Conservation (phyloP, 768 basidiomycete genomes). For the Rhodocollybia butyracea region DNA sequence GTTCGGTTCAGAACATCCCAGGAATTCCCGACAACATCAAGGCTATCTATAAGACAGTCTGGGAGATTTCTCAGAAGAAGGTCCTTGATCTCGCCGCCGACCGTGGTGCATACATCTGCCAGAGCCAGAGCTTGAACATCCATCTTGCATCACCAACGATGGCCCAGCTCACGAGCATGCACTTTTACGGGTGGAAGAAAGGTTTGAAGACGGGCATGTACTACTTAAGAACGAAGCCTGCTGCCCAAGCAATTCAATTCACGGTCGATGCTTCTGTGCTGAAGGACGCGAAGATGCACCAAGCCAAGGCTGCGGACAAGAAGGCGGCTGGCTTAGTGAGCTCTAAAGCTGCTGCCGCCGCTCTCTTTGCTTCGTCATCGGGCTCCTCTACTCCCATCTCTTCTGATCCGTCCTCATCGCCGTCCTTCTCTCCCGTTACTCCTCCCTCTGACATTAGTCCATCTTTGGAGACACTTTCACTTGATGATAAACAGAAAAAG, state of each 20-base stretch:
- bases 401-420: conserved; percentile 20
- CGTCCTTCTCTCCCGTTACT: conserved; percentile 20
- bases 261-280: conserved; percentile 85
- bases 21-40: conserved; percentile 88
- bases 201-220: conserved; percentile 99
- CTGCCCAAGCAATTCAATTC: conserved; percentile 96
- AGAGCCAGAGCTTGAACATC: conserved; percentile 92
- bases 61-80: conserved; percentile 99
- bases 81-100: conserved; percentile 98
- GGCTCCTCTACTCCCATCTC: conserved; percentile 27
- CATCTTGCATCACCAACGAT: conserved; percentile 87
- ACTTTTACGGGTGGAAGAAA: conserved; percentile 99
- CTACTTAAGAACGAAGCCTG: conserved; percentile 92
- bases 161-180: conserved; percentile 93
- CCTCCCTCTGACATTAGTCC: conserved; percentile 21
- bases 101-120: conserved; percentile 96
- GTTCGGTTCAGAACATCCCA: conserved; percentile 83
- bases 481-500: conserved; percentile 47
- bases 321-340: conserved; percentile 5
- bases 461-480: conserved; percentile 31
- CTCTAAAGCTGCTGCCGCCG: background rate
- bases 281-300: conserved; percentile 56
- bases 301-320: conserved; percentile 23
- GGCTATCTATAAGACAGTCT: conserved; percentile 99
- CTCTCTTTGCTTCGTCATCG: conserved; percentile 14